Evolutionary conservation across 106 monocot genomes (phyloP).

Genomic region (Dendrobium nobile): DNA sequence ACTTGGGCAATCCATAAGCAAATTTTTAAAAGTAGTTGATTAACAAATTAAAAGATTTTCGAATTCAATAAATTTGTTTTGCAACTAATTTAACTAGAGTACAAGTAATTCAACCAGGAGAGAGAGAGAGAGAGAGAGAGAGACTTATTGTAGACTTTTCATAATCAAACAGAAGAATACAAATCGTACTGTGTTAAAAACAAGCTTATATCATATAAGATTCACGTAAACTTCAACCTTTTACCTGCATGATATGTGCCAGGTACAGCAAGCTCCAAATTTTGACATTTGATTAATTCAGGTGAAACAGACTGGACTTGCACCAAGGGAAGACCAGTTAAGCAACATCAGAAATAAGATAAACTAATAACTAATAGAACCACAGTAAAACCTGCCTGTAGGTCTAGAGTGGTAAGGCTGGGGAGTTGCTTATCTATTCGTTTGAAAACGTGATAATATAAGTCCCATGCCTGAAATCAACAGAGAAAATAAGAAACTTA

Average conservation of each 20-base stretch:
- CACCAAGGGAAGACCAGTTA: neutral
- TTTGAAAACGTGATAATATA: slow-evolving; percentile 99
- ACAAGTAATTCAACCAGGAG: neutral
- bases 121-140: too few species aligned
- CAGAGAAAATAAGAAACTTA: neutral
- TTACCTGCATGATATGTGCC: slow-evolving; percentile 96
- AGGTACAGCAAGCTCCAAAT: slow-evolving; percentile 97
- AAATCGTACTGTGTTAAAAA: neutral
- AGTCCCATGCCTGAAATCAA: slow-evolving; percentile 86
- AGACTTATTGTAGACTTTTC: neutral
- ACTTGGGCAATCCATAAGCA: neutral
- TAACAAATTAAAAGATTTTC: neutral
- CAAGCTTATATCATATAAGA: neutral
- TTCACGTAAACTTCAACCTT: neutral
- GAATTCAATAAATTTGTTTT: neutral
- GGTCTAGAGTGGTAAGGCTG: slow-evolving; percentile 85
- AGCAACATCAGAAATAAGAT: slow-evolving; percentile 4
- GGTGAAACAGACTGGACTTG: slow-evolving; percentile 81
- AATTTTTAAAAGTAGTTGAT: neutral
- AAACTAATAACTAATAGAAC: neutral
- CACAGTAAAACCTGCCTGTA: slow-evolving; percentile 49
- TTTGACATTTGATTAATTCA: slow-evolving; percentile 77
- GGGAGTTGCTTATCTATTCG: slow-evolving; percentile 99
- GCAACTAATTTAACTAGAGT: neutral
- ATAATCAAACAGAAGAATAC: neutral